phyloP scores from a whole-genome alignment of 345 rosid species.

The Turnera subulata region DNA sequence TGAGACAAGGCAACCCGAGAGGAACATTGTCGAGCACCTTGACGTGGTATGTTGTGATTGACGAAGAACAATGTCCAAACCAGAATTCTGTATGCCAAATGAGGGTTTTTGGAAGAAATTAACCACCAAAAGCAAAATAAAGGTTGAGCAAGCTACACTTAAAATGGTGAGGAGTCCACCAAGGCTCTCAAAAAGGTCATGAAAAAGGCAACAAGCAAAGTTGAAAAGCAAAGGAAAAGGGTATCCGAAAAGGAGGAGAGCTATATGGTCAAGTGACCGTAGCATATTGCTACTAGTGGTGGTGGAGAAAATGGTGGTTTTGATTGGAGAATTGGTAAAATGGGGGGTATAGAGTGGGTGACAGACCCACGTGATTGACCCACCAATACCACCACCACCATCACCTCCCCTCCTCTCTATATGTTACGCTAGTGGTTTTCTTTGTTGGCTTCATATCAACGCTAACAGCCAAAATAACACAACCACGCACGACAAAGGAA shows the following conservation, averaged over 20 bases:
- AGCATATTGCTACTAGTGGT: slow-evolving; percentile 24
- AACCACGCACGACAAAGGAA: slow-evolving; percentile 31
- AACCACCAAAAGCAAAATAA: too few species aligned
- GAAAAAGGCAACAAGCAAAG: too few species aligned
- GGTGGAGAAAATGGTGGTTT: slow-evolving; percentile 2
- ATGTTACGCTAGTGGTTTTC: slow-evolving; percentile 34
- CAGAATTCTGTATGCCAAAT: too few species aligned
- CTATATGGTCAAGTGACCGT: slow-evolving; percentile 18
- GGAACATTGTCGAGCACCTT: too few species aligned
- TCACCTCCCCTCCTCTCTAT: background rate
- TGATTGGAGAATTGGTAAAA: slow-evolving; percentile 15
- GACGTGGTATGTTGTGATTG: too few species aligned
- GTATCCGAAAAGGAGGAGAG: slow-evolving; percentile 1
- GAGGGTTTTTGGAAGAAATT: too few species aligned
- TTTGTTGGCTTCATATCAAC: slow-evolving; percentile 82
- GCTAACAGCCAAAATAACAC: slow-evolving; percentile 71
- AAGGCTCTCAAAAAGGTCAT: too few species aligned
- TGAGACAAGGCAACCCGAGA: too few species aligned
- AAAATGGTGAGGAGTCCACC: too few species aligned
- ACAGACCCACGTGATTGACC: slow-evolving; percentile 77
- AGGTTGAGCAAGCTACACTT: too few species aligned
- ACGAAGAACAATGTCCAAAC: too few species aligned
- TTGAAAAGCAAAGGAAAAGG: slow-evolving; percentile 8
- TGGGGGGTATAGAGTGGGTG: slow-evolving; percentile 38
- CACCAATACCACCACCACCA: slow-evolving; percentile 44